These are phyloP conservation scores for Colletotrichum theobromicola DNA, from an alignment of 2,329 filamentous ascomycete species.

Conservation along the genomic window DNA sequence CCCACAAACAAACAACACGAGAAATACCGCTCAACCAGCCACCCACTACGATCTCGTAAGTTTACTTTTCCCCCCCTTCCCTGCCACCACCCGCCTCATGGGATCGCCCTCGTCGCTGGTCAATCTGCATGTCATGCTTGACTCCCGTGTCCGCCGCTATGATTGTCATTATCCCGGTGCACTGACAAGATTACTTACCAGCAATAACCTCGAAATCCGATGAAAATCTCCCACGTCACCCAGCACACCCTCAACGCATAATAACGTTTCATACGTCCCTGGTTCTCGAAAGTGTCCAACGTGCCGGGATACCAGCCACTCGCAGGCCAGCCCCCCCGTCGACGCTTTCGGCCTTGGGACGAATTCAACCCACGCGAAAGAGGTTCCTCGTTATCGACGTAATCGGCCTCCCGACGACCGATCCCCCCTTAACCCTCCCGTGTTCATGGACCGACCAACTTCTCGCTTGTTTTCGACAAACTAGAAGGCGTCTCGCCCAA, in stretches of 20 bases:
- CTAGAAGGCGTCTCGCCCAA: slow-evolving; percentile 10
- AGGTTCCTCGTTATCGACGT: slow-evolving; percentile 3
- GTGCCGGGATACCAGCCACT: slow-evolving; percentile 3
- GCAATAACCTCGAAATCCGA: slow-evolving; percentile 12
- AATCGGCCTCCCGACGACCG: slow-evolving; percentile 9
- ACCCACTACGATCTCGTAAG: slow-evolving; percentile 1
- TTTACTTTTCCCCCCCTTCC: neutral
- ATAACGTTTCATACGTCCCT: slow-evolving; percentile 30
- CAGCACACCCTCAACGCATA: slow-evolving; percentile 25
- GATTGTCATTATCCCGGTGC: slow-evolving; percentile 10
- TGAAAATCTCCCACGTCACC: slow-evolving; percentile 16
- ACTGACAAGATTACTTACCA: slow-evolving; percentile 17
- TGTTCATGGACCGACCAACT: slow-evolving; percentile 34
- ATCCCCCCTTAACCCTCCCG: neutral
- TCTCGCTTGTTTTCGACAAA: slow-evolving; percentile 14
- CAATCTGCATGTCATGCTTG: slow-evolving; percentile 16
- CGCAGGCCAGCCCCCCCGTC: neutral
- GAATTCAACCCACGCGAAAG: slow-evolving; percentile 5
- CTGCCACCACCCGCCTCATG: neutral
- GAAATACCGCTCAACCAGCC: neutral
- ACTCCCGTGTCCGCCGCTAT: slow-evolving; percentile 2
- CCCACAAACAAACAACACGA: neutral
- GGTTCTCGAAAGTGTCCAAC: slow-evolving; percentile 11
- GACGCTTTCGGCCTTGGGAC: slow-evolving; percentile 14
- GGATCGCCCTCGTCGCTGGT: neutral